These are phyloP conservation scores for Nakazawaea wickerhamii DNA, from an alignment of 805 yeast species.

Conservation along the genomic window DNA sequence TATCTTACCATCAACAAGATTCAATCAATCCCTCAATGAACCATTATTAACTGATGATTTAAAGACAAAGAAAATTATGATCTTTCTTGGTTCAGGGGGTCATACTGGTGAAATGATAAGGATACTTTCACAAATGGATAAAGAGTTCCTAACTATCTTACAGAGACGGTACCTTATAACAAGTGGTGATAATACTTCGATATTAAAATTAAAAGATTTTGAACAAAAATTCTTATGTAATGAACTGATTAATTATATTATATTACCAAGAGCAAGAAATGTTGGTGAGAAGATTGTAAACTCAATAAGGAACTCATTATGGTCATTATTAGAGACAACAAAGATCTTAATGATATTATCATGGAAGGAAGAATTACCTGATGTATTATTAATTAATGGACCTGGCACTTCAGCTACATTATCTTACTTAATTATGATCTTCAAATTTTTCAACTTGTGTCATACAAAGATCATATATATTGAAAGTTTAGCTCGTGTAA, in stretches of 20 bases:
- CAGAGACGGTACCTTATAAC: slow-evolving; percentile 30
- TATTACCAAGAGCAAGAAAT: slow-evolving; percentile 30
- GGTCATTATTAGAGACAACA: slow-evolving; percentile 24
- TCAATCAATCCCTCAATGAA: slow-evolving; percentile 1
- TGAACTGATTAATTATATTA: slow-evolving; percentile 21
- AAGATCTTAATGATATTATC: slow-evolving; percentile 12
- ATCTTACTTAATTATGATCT: slow-evolving; percentile 47
- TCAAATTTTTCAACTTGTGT: slow-evolving; percentile 42
- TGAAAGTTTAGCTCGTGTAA: slow-evolving; percentile 84
- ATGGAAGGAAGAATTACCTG: slow-evolving; percentile 19
- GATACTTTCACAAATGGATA: slow-evolving; percentile 39
- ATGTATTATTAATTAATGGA: slow-evolving; percentile 52
- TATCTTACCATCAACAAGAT: slow-evolving; percentile 8
- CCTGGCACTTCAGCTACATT: slow-evolving; percentile 80
- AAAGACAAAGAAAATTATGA: slow-evolving; percentile 33
- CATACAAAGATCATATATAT: slow-evolving; percentile 64
- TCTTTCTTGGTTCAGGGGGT: slow-evolving; percentile 92
- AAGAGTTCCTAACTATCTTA: slow-evolving; percentile 17
- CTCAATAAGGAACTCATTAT: slow-evolving; percentile 28
- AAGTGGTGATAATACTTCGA: slow-evolving; percentile 41
- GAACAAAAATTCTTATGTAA: slow-evolving; percentile 23
- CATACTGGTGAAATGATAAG: slow-evolving; percentile 96
- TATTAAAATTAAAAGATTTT: slow-evolving; percentile 31
- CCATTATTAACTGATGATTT: not conserved
- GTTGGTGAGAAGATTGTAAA: slow-evolving; percentile 30